A percentile compares a stretch with the other conserved stretches of the same genome.
Evolutionary conservation across 352 stramenopile genomes (phyloP).

Genomic region (Globisporangium iwayamae): DNA sequence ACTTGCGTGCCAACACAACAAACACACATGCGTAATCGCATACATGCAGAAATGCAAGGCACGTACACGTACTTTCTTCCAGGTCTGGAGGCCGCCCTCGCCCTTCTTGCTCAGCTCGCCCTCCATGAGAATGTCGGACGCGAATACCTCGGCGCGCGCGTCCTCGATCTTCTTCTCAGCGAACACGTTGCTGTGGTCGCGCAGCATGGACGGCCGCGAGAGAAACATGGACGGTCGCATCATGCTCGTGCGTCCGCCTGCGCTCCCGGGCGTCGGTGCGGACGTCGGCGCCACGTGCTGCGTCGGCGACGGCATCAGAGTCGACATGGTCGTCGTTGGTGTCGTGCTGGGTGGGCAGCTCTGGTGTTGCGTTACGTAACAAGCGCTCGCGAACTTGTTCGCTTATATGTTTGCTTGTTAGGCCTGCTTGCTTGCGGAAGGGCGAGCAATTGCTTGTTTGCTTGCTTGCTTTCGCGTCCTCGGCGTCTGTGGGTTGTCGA

Average conservation of each 20-base stretch:
- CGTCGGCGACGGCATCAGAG: constrained; percentile 1
- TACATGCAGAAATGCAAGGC: background rate
- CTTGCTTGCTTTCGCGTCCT: background rate
- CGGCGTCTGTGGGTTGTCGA: too few species aligned
- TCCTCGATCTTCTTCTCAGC: constrained; percentile 55
- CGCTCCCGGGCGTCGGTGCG: constrained; percentile 4
- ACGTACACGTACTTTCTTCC: constrained; percentile 64
- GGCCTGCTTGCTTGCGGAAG: background rate
- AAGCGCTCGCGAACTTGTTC: background rate
- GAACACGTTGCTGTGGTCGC: constrained; percentile 59
- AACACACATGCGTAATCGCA: background rate
- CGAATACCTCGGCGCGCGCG: constrained; percentile 49
- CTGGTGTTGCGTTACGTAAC: background rate
- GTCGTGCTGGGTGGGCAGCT: background rate
- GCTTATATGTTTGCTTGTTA: background rate
- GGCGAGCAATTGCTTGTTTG: background rate
- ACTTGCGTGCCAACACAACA: background rate
- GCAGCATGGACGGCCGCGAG: constrained; percentile 47
- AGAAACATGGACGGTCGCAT: constrained; percentile 35
- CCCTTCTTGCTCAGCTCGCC: constrained; percentile 67
- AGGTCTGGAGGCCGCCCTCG: constrained; percentile 49
- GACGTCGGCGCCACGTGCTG: background rate
- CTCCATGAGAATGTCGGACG: constrained; percentile 69
- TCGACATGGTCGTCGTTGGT: background rate
- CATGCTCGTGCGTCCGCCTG: constrained; percentile 18